A percentile compares a stretch with the other conserved stretches of the same genome.
Evolutionary conservation across 1,284 basidiomycete species (phyloP).

Genomic region (Erythrobasidium hasegawianum): DNA sequence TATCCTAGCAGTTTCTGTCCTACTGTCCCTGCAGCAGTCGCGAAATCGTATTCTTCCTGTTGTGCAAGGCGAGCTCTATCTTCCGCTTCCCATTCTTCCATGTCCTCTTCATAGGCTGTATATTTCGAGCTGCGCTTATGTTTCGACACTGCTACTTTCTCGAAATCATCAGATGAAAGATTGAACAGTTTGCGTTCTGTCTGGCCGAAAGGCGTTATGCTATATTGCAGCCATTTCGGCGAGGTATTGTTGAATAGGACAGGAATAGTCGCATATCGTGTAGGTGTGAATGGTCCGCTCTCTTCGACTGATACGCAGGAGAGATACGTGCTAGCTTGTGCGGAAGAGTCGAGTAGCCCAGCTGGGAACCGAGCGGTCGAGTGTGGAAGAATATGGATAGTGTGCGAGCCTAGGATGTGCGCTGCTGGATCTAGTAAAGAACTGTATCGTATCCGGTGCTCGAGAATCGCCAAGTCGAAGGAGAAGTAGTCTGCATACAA

Average conservation of each 20-base stretch:
- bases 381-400: conserved; percentile 40
- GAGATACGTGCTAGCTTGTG: conserved; percentile 3
- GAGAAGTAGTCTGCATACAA: conserved; percentile 35
- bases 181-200: conserved; percentile 6
- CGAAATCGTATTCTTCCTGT: conserved; percentile 26
- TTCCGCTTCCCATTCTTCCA: conserved; percentile 19
- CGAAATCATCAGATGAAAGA: conserved; percentile 26
- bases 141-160: conserved; percentile 13
- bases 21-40: conserved; percentile 15
- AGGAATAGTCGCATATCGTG: conserved; percentile 33
- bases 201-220: conserved; percentile 19
- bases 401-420: conserved; percentile 40
- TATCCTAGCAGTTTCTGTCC: conserved; percentile 27
- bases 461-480: conserved; percentile 38
- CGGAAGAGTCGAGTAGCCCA: not conserved
- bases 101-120: conserved; percentile 13
- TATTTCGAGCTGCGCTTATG: not conserved
- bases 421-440: conserved; percentile 37
- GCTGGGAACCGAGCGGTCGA: conserved; percentile 37
- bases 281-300: conserved; percentile 13
- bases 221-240: conserved; percentile 39
- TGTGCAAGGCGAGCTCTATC: not conserved
- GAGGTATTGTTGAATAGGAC: conserved; percentile 40
- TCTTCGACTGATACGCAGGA: conserved; percentile 1
- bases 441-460: conserved; percentile 37